phyloP scores from a whole-genome alignment of 148 eudicot genomes.

The Arbutus unedo region DNA sequence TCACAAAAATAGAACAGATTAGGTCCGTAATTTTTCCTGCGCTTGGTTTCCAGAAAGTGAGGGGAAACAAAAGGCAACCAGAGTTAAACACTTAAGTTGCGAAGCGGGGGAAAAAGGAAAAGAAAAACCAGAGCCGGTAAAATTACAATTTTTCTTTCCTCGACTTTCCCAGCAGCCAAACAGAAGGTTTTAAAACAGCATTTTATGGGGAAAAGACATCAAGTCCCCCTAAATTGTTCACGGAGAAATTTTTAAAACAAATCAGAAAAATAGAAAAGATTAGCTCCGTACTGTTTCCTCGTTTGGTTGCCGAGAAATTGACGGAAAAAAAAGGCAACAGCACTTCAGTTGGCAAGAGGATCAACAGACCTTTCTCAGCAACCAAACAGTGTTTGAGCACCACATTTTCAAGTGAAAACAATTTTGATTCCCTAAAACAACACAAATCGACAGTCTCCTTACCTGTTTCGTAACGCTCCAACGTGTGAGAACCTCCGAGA shows the following conservation, averaged over 20 bases:
- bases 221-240: not conserved
- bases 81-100: not conserved
- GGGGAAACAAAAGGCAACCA: constrained; percentile 2
- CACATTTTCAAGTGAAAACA: not conserved
- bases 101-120: not conserved
- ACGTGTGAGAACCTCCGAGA: constrained; percentile 18
- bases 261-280: not conserved
- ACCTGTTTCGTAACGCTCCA: constrained; percentile 35
- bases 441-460: constrained; percentile 10
- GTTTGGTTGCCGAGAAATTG: not conserved
- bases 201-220: not conserved
- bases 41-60: constrained; percentile 12
- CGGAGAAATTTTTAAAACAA: not conserved
- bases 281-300: not conserved
- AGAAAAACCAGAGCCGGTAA: not conserved
- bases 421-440: not conserved
- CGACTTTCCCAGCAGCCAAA: constrained; percentile 12
- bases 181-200: not conserved
- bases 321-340: not conserved
- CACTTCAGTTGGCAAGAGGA: not conserved
- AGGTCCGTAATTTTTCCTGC: not conserved
- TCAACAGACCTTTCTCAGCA: not conserved
- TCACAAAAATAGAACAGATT: not conserved
- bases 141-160: not conserved
- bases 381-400: constrained; percentile 13